Base-by-base conservation (phyloP, 2,329 filamentous ascomycete genomes). In the Torrubiella hemipterigena region DNA sequence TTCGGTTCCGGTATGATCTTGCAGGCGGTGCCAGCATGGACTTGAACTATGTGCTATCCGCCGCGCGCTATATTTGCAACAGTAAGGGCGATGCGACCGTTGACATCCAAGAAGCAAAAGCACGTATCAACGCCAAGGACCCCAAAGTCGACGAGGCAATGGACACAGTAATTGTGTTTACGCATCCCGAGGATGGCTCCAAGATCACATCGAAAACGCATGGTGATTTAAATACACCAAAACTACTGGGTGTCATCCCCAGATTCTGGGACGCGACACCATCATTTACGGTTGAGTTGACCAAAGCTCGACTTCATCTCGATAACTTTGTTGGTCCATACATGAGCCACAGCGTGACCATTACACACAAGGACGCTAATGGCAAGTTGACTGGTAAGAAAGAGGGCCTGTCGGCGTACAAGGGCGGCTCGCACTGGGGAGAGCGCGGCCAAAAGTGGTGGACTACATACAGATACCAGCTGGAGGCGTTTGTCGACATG, bases 21-120 rank as follows among this genome's bases (percentile, higher is more conserved):
- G 35, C 24, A 2, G 35, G 35, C 3, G 35, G 35, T 12, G 30
- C 28, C 5, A 24, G 23, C 6, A 37, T 37, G 32, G 35, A 33
- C 17, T 27, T 36, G 8, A 30, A 25, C n/a, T 31, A 36, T 14
- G 29, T 30, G 6, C 26, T 36, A 5, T 33, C 34, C 13, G 20
- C 31, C 5, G 26, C 35, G 3, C 14, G 27, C 14, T 28, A 26
- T 28, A 29, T 34, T 18, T 12, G 17, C 16, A 20, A 27, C 12
- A 15, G 26, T 14, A 20, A 17, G 8, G 15, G 14, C 11, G 17
- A 30, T 15, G 18, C 21, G 5, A 11, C 9, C 6, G 22, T 27
- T 9, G 12, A 27, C n/a, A 7, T 25, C 12, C 19, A 33, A 8
- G 30, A 30, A 11, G 31, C 31, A 4, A 27, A 4, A 9, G 17